A percentile compares a stretch with the other conserved stretches of the same genome.
Evolutionary conservation across 306 rosid species (phyloP).

Genomic region (Hippophae gyantsensis): DNA sequence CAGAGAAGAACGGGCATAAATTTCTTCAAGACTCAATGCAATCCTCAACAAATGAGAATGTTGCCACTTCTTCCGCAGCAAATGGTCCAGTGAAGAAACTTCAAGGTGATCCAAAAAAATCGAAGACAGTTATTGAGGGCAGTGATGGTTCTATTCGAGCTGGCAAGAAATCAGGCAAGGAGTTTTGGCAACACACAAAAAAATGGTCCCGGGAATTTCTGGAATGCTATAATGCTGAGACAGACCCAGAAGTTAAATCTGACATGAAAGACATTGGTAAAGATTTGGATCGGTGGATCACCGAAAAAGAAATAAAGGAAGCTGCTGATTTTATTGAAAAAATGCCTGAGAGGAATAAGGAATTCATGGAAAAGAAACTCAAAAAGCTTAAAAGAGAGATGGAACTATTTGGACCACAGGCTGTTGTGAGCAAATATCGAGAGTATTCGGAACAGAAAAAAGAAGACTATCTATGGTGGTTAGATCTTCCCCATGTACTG

Average conservation of each 20-base stretch:
- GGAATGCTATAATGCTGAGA: constrained; percentile 74
- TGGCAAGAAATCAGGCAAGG: constrained; percentile 87
- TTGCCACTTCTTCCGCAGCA: constrained; percentile 17
- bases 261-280: constrained; percentile 72
- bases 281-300: constrained; percentile 87
- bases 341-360: constrained; percentile 49
- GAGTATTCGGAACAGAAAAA: constrained; percentile 66
- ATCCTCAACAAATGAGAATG: constrained; percentile 29
- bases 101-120: constrained; percentile 23
- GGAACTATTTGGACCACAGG: constrained; percentile 95
- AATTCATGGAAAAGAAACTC: constrained; percentile 68
- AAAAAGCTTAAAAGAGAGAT: constrained; percentile 83
- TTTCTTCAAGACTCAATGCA: constrained; percentile 28
- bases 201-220: constrained; percentile 86
- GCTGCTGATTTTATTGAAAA: constrained; percentile 62
- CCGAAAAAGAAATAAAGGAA: constrained; percentile 83
- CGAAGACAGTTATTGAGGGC: constrained; percentile 64
- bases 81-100: constrained; percentile 19
- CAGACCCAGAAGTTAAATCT: constrained; percentile 77
- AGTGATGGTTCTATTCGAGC: constrained; percentile 78
- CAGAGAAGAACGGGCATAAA: constrained; percentile 38
- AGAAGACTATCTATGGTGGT: constrained; percentile 96
- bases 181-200: constrained; percentile 95
- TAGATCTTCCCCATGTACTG: constrained; percentile 72
- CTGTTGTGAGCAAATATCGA: constrained; percentile 83